Base-by-base conservation (phyloP, 2,329 filamentous ascomycete genomes). In the Tolypocladium ovalisporum region DNA sequence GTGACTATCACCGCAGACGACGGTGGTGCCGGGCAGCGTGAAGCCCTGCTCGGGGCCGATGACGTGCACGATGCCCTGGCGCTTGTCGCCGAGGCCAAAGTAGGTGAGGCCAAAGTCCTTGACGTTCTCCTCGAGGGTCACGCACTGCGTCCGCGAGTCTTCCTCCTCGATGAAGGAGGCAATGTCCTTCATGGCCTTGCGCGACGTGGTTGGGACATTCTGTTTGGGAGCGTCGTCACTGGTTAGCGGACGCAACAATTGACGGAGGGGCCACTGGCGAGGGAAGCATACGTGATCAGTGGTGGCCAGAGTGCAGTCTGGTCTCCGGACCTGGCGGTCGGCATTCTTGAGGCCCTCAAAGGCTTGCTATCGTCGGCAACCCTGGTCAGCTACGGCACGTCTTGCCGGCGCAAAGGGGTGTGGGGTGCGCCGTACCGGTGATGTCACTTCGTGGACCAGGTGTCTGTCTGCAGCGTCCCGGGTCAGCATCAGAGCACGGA, bases 31-130 rank as follows among this genome's bases (percentile, higher is more conserved):
- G 47, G 94, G 94, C 40, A 97, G 87, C 57, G 94, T 99, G 79
- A 99, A 99, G 64, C 94, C 94, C 75, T 99, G 94, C 79, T 99
- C 94, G 44, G 94, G 94, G 39, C 94, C 94, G 66, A 99, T 97
- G 67, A 99, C 90, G 76, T 99, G 94, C 58, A 97, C 94, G 67
- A 99, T 99, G 64, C 94, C 94, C 76, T 99, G 94, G 63, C 94
- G 87, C 81, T 94, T 95, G 76, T 97, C 93, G 65, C 88, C 89
- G 62, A 99, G 86, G 61, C 94, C 94, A 70, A 99, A 99, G 77
- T 97, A 97, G 72, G 92, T 97, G 68, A 99, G 81, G 68, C 90
- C 91, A 71, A 97, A 97, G 63, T 93, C 89, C 77, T 93, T 94
- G 67, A 99, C 93, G 67, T 99, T 99, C 67, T 97, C 87, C 78